Percentiles rank a stretch among this genome's conserved stretches.
These are phyloP conservation scores for Eucalyptus cloeziana DNA, from an alignment of 345 rosid genomes.

Conservation along the genomic window DNA sequence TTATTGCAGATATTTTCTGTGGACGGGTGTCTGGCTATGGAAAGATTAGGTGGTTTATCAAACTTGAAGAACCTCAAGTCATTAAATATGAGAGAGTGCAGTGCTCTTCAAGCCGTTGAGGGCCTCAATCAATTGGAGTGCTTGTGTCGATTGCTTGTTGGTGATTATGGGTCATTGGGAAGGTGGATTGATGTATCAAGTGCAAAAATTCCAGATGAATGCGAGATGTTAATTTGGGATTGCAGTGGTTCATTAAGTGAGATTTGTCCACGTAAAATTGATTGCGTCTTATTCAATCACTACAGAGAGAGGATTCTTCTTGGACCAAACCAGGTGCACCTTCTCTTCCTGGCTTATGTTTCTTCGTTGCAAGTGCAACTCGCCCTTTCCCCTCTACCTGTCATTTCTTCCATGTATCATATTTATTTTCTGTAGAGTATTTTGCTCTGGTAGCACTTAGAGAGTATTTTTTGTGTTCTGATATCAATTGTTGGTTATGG, in stretches of 20 bases:
- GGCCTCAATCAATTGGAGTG: background rate
- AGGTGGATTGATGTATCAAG: background rate
- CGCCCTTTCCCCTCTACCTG: background rate
- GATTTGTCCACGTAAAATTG: background rate
- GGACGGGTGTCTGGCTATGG: background rate
- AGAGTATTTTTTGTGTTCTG: background rate
- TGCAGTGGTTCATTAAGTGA: background rate
- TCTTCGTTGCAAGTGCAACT: background rate
- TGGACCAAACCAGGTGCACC: background rate
- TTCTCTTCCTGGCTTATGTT: background rate
- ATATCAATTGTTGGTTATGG: background rate
- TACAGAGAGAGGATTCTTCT: background rate
- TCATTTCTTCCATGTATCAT: background rate
- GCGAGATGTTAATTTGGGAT: background rate
- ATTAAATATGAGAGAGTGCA: background rate
- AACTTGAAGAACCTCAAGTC: background rate
- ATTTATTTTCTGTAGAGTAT: background rate
- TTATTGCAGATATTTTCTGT: background rate
- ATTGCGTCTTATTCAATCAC: background rate
- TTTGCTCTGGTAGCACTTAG: background rate
- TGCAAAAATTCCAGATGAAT: background rate
- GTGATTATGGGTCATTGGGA: background rate
- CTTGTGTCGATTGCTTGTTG: background rate
- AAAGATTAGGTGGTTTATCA: background rate
- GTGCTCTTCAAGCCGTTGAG: background rate